Evolutionary conservation across 176 grass and related monocot genomes (phyloP), one percentile per base, ranked within the genome.

Genomic region (Poa pratensis): DNA sequence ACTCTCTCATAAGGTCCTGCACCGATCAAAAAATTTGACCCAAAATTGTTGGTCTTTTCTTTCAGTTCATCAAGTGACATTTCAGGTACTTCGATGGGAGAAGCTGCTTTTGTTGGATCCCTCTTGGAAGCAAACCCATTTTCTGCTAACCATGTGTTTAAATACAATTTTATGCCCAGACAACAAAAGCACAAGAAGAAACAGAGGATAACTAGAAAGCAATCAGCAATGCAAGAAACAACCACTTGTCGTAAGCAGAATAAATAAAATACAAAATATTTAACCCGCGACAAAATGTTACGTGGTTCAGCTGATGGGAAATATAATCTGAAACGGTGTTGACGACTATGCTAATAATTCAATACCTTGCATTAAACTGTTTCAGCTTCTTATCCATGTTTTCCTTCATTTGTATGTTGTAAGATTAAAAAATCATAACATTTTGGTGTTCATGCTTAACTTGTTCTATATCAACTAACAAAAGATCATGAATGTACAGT

Each of bases 1-100:
- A 94, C 90, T 80, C 92, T 94, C 67, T 89, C 95, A 86, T 97
- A 91, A 43, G 92, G 94, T 49, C 92, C 90, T 86, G 94, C 92
- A 78, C 95, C 95, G 68, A 97, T 70, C 85, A 93, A 91, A 91
- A 89, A 62, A 77, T 94, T 93, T 73, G 90, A 89, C 4, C 92
- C 95, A 88, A 97, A 94, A 84, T 94, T 94, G 23, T 90, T 85
- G 0, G 92, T 97, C 82, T 97, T 94, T 57, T 90, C 84, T 80
- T 94, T 93, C 82, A 97, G 73, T 79, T 97, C 92, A 72, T 89
- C 84, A 62, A 90, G 86, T 77, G 90, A 88, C 73, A 97, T 85
- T 76, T 83, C 84, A n/a, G 90, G 90, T 51, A 94, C 76, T 81
- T 94, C 87, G 74, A 94, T 97, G 73, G 65, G 66, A 86, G 92